phyloP scores from a whole-genome alignment of 495 filamentous ascomycete genomes.

The Durotheca rogersii region DNA sequence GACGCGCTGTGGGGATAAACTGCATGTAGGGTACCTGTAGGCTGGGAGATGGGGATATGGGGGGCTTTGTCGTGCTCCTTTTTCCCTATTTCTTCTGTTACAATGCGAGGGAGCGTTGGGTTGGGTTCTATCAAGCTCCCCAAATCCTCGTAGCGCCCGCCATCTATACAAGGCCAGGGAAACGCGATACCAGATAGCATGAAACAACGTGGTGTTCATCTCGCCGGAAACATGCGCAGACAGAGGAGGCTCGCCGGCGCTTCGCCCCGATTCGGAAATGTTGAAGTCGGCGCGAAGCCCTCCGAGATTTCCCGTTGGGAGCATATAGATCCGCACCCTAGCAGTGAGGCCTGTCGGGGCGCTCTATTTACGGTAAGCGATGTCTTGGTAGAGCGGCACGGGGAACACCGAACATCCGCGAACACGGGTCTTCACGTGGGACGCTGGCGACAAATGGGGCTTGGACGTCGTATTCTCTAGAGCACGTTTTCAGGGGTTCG shows the following conservation, averaged over 20 bases:
- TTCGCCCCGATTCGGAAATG: slow-evolving; percentile 11
- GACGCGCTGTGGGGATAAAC: slow-evolving; percentile 25
- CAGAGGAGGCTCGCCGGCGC: slow-evolving; percentile 10
- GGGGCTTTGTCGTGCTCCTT: too few species aligned
- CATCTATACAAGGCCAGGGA: neutral
- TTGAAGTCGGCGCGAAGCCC: slow-evolving; percentile 30
- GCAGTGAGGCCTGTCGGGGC: neutral
- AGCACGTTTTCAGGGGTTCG: neutral
- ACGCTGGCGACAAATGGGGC: neutral
- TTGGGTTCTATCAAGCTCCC: neutral
- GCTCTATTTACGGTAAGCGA: slow-evolving; percentile 8
- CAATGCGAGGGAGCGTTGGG: neutral
- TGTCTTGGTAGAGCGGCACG: neutral
- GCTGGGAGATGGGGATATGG: slow-evolving; percentile 1
- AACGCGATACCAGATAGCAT: too few species aligned
- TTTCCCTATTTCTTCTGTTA: too few species aligned
- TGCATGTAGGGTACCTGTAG: slow-evolving; percentile 10
- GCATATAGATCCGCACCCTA: slow-evolving; percentile 1
- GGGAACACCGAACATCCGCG: neutral
- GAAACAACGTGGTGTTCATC: too few species aligned
- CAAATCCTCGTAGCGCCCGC: slow-evolving; percentile 1
- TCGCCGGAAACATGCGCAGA: too few species aligned
- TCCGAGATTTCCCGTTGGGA: slow-evolving; percentile 24
- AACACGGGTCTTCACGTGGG: neutral
- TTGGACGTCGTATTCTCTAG: neutral